Evolutionary conservation across 257 asterid species (phyloP), one percentile per base, ranked within the genome.

Genomic region (Ehretia macrophylla): DNA sequence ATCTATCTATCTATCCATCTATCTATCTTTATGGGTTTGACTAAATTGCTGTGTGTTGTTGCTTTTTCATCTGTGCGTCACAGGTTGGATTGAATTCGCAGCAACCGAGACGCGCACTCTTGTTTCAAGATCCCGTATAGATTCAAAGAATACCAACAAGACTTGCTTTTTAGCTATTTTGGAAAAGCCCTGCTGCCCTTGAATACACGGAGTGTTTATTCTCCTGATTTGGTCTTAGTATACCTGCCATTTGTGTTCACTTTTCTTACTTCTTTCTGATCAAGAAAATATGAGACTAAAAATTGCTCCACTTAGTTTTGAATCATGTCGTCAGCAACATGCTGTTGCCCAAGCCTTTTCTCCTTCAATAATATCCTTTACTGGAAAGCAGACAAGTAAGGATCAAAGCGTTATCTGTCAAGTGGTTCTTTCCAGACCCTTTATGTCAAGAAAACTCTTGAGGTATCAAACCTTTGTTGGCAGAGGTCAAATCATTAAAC

Each of bases 161-260:
- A 38, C 55, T 60, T 51, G 45, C 56, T 19, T 60, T 40, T 63
- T 63, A 46, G 59, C 66, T 72, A 70, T 68, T 68, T 65, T 59
- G 65, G 62, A 66, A 67, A 50, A 62, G 32, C 59, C 74, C 76
- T 53, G 9, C 11, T 66, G 77, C 63, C n/a, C n/a, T n/a, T n/a
- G n/a, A n/a, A n/a, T 66, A 51, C 90, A 84, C 90, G 83, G 83
- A 77, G 45, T 63, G 61, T 56, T 75, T 76, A 71, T 14, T 66
- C 61, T 60, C n/a, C n/a, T n/a, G n/a, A n/a, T n/a, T n/a, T n/a
- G n/a, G n/a, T n/a, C n/a, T n/a, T n/a, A n/a, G n/a, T n/a, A n/a
- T n/a, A n/a, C n/a, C n/a, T n/a, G n/a, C n/a, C n/a, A n/a, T n/a
- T n/a, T n/a, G n/a, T n/a, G n/a, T n/a, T n/a, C n/a, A n/a, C n/a